Evolutionary conservation across 352 stramenopile species (phyloP).

Genomic region (Vaucheria bursata): DNA sequence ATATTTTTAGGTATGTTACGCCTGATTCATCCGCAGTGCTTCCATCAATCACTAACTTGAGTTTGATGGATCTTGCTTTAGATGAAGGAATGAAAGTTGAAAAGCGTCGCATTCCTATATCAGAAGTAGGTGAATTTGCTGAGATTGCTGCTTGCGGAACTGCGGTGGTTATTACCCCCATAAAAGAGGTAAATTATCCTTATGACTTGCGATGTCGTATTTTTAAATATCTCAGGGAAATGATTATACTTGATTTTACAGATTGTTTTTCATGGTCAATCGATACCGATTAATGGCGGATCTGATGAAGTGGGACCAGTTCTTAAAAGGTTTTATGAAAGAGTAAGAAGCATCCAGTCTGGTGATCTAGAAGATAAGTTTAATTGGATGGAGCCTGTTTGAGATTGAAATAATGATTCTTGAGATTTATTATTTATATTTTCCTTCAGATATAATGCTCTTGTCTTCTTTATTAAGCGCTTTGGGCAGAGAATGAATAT

Average conservation of each 20-base stretch:
- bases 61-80: constrained; percentile 66
- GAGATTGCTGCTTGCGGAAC: constrained; percentile 76
- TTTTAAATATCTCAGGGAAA: neutral
- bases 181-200: constrained; percentile 51
- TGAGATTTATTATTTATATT: no score
- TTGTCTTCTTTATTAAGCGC: no score
- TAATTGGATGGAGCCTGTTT: constrained; percentile 56
- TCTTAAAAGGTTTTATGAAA: constrained; percentile 61
- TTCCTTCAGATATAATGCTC: no score
- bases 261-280: neutral
- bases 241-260: neutral
- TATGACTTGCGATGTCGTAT: no score
- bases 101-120: constrained; percentile 53
- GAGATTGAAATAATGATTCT: no score
- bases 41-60: constrained; percentile 74
- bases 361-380: constrained; percentile 67
- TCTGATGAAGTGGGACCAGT: constrained; percentile 38
- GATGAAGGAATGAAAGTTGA: constrained; percentile 66
- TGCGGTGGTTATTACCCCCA: constrained; percentile 71
- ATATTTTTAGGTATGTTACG: constrained; percentile 57
- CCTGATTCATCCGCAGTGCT: constrained; percentile 65
- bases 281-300: constrained; percentile 35
- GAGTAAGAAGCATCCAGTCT: constrained; percentile 64
- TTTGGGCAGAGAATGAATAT: no score
- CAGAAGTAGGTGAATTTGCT: constrained; percentile 63